Conservation (phyloP, 2,329 filamentous ascomycete species). For the Calonectria fujianensis region DNA sequence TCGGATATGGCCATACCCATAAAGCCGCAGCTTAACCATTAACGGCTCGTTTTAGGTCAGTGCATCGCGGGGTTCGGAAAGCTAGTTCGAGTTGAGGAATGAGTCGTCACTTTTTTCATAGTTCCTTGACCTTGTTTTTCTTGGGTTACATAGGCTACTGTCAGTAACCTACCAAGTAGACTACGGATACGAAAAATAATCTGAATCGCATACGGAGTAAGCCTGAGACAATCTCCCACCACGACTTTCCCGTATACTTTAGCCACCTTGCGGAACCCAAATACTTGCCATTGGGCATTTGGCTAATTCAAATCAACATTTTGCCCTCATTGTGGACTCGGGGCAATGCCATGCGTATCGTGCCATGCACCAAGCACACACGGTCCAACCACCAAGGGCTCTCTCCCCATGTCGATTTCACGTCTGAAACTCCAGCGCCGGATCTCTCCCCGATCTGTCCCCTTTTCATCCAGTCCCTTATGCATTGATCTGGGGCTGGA, state of each 20-base stretch:
- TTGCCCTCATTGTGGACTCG: not conserved
- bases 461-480: conserved; percentile 8
- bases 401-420: not conserved
- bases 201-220: not conserved
- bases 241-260: not conserved
- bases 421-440: not conserved
- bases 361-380: not conserved
- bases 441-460: conserved; percentile 21
- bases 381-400: not conserved
- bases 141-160: not conserved
- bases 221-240: not conserved
- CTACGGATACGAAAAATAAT: conserved; percentile 10
- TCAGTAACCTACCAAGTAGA: not conserved
- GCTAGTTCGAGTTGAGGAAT: not conserved
- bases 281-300: not conserved
- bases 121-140: not conserved
- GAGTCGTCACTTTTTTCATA: not conserved
- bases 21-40: conserved; percentile 8
- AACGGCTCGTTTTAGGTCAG: not conserved
- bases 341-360: not conserved
- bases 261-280: not conserved
- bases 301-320: too few species aligned
- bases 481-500: not conserved
- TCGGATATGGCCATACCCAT: conserved; percentile 14
- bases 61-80: not conserved